Evolutionary conservation across 2,329 filamentous ascomycete species (phyloP).

Genomic region (Leptographium galeiforme): DNA sequence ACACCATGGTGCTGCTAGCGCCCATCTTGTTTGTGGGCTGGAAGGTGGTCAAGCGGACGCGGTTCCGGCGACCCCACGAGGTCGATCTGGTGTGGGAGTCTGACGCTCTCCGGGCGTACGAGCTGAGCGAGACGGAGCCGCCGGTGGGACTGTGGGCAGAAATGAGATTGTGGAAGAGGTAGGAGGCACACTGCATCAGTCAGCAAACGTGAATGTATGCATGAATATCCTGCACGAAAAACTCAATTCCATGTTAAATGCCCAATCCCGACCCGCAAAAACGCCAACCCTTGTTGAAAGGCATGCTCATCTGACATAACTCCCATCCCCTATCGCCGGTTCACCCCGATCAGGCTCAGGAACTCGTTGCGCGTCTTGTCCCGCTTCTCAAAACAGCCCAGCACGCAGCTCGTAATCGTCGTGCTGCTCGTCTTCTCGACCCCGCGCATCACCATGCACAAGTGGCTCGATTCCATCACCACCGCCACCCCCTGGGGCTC

Average conservation of each 20-base stretch:
- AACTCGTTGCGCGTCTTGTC: slow-evolving; percentile 96
- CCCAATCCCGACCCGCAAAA: too few relatives aligned
- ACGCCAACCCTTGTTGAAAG: too few relatives aligned
- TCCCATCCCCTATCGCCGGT: slow-evolving; percentile 18
- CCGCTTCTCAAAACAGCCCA: slow-evolving; percentile 87
- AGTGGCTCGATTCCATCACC: slow-evolving; percentile 90
- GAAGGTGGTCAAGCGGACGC: slow-evolving; percentile 50
- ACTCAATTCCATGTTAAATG: too few relatives aligned
- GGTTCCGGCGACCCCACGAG: slow-evolving; percentile 14
- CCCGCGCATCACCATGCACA: slow-evolving; percentile 99
- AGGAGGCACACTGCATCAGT: too few relatives aligned
- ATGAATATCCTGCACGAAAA: too few relatives aligned
- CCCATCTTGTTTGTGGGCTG: slow-evolving; percentile 42
- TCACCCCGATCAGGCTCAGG: slow-evolving; percentile 60
- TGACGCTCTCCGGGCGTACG: slow-evolving; percentile 24
- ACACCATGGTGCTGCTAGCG: slow-evolving; percentile 42
- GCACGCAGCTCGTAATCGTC: slow-evolving; percentile 92
- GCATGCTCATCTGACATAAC: background rate
- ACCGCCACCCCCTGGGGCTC: slow-evolving; percentile 92
- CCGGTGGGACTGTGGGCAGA: slow-evolving; percentile 7
- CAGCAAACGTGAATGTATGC: too few relatives aligned
- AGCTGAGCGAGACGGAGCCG: slow-evolving; percentile 8
- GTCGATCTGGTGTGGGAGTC: slow-evolving; percentile 16
- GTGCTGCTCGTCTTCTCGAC: slow-evolving; percentile 79
- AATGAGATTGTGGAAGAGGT: background rate